Evolutionary conservation across 2,329 filamentous ascomycete genomes (phyloP).

Genomic region (Cladosporium sp.): DNA sequence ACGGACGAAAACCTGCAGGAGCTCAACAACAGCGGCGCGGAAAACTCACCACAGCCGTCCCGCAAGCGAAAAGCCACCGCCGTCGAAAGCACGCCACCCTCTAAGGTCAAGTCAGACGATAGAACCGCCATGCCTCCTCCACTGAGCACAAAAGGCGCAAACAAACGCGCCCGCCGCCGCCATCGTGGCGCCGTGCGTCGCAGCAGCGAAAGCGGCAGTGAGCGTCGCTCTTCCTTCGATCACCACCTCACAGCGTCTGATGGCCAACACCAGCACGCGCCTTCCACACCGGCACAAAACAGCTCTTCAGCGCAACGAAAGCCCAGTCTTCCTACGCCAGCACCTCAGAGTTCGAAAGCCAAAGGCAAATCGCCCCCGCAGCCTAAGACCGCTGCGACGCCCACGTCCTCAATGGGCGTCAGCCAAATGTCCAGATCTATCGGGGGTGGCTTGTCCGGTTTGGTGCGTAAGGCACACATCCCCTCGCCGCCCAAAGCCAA

Average conservation of each 20-base stretch:
- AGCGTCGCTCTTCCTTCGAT: conserved; percentile 3
- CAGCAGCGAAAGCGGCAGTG: neutral
- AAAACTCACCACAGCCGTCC: neutral
- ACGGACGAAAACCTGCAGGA: neutral
- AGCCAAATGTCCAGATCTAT: neutral
- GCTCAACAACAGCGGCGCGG: conserved; percentile 1
- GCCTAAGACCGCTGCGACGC: neutral
- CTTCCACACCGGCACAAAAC: neutral
- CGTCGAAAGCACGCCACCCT: neutral
- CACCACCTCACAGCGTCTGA: neutral
- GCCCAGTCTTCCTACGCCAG: neutral
- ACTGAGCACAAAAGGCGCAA: neutral
- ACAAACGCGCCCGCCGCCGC: neutral
- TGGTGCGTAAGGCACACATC: conserved; percentile 7
- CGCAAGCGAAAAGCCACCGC: neutral
- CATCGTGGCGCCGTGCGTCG: neutral
- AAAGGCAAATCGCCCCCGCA: neutral
- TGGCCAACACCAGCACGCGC: neutral
- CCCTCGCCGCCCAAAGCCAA: conserved; percentile 6
- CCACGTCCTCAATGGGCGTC: neutral
- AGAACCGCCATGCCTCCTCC: conserved; percentile 6
- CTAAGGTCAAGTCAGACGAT: neutral
- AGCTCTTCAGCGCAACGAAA: neutral
- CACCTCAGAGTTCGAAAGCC: neutral
- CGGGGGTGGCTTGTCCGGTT: conserved; percentile 1